Evolutionary conservation across 2,329 filamentous ascomycete genomes (phyloP), one percentile per base, ranked within the genome.

Genomic region (Sarocladium strictum): DNA sequence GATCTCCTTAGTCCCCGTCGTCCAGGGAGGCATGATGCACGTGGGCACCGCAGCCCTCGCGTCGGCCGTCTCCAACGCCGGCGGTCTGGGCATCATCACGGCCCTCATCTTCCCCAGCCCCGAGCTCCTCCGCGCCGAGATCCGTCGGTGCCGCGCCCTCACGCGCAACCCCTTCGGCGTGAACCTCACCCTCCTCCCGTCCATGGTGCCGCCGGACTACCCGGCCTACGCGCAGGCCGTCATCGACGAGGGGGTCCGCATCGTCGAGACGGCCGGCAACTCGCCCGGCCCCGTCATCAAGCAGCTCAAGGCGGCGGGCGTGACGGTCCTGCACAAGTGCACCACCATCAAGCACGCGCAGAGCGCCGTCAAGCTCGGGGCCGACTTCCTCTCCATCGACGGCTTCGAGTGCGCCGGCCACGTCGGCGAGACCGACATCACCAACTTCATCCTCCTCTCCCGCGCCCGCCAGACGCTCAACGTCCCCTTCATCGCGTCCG

Each of bases 401-500:
- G 94, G 94, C 41, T 97, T 99, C 68, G 94, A 99, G 72, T 99
- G 94, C 74, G 94, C 91, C 41, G 94, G 80, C 61, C 89, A 94
- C 75, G 89, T 94, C 54, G 89, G 89, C 67, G 89, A 94, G 76
- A 85, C 81, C 57, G 90, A 94, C 71, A 91, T 94, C 63, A 92
- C 89, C 57, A 94, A 94, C 74, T 90, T 94, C 69, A 92, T 94
- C 65, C 81, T 99, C 19, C 81, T 97, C 53, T 87, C 84, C 69
- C 80, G 88, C 57, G 93, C 94, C 12, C 81, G 94, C 14, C 94
- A 97, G 74, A 80, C 85, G 1, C 82, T 99, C 35, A 81, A 80
- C 33, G 83, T 95, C 10, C 94, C 94, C 1, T 99, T 97, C 70
- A 96, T 99, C 67, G 94, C 94, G 1, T 95, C 89, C 1, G 94